Percentiles rank a stretch among this genome's conserved stretches.
These are phyloP conservation scores for Yamadazyma mexicana DNA, from an alignment of 1,139 yeast genomes.

Conservation along the genomic window DNA sequence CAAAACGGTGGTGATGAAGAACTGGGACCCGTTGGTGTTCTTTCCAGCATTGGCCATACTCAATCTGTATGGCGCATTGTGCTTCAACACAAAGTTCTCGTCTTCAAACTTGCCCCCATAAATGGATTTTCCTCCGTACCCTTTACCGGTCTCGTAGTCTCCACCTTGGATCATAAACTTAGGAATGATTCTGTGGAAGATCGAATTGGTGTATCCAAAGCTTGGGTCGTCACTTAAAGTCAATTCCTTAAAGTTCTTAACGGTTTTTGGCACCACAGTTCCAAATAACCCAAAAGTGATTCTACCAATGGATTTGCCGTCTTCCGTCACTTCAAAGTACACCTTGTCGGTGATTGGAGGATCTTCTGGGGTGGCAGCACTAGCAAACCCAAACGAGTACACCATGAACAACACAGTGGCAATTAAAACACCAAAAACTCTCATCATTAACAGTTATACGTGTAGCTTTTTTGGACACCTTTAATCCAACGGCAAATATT, in stretches of 20 bases:
- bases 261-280: conserved; percentile 60
- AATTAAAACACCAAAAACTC: conserved; percentile 24
- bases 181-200: conserved; percentile 60
- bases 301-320: conserved; percentile 69
- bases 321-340: conserved; percentile 82
- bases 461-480: not conserved
- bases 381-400: conserved; percentile 20
- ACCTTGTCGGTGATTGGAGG: conserved; percentile 74
- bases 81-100: conserved; percentile 57
- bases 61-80: conserved; percentile 57
- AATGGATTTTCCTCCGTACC: conserved; percentile 61
- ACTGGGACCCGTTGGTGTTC: conserved; percentile 64
- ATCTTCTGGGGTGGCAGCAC: conserved; percentile 38
- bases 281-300: conserved; percentile 73
- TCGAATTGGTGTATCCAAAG: conserved; percentile 49
- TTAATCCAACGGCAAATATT: too few relatives aligned
- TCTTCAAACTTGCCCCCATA: conserved; percentile 58
- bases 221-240: conserved; percentile 61
- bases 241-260: conserved; percentile 57
- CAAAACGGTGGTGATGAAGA: conserved; percentile 62
- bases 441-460: conserved; percentile 23
- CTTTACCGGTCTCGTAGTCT: conserved; percentile 59
- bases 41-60: conserved; percentile 69
- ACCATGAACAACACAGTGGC: conserved; percentile 17
- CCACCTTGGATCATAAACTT: conserved; percentile 66